Evolutionary conservation across 2,329 filamentous ascomycete species (phyloP), one percentile per base, ranked within the genome.

Genomic region (Fusarium circinatum): DNA sequence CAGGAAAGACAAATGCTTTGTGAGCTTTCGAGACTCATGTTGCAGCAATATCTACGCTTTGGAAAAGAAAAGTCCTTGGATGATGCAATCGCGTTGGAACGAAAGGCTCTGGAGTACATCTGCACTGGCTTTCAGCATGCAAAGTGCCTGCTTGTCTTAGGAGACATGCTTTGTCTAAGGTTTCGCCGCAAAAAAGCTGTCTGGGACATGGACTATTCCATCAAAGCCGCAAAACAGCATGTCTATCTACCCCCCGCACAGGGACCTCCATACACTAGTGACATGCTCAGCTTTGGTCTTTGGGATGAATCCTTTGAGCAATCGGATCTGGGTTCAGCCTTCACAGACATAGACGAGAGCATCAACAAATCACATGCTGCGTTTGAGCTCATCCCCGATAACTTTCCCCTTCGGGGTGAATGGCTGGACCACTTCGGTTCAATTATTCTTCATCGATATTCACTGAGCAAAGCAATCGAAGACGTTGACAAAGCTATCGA

Each of bases 291-390:
- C 18, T 26, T 26, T 22, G 49, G 24, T 20, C 11, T 10, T 20
- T 0, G 5, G 14, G 17, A 7, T 5, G 30, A 5, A 14, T 0
- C 11, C 1, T 3, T 20, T 1, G 48, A 52, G 6, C 13, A 32
- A 6, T 0, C 34, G 13, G 22, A 11, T 10, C 4, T 10, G 8
- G 4, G 8, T 15, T n/a, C 47, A 0, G 13, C 48, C 0, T 26
- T 54, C 7, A 2, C 3, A 0, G 57, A 60, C 6, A 17, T 60
- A 13, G 47, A 54, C 0, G 57, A 60, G n/a, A 34, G 32, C 1
- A 60, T 60, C 3, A 6, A 14, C 0, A 17, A 34, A 13, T 34
- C 36, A 3, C 6, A 41, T 17, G 4, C 48, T 17, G 36, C 32
- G 6, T 26, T 60, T n/a, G 17, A 60, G 4, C 26, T 60, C 7